Percentiles rank a stretch among this genome's conserved stretches.
These are phyloP conservation scores for Pythium utonaiense DNA, from an alignment of 352 stramenopile genomes.

Conservation along the genomic window DNA sequence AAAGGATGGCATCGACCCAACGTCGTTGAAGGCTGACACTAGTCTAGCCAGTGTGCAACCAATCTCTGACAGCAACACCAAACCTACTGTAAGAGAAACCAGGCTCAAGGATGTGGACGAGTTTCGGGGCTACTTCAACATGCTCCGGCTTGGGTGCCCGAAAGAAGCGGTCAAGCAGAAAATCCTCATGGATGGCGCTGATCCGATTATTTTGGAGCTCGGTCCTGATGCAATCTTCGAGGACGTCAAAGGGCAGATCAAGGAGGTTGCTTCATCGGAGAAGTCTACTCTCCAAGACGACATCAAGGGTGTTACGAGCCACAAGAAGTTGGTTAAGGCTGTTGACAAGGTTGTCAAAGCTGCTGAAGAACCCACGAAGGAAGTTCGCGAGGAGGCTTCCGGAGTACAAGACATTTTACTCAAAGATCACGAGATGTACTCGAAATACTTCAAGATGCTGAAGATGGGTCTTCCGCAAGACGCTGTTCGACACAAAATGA, in stretches of 20 bases:
- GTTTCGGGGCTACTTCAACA: slow-evolving; percentile 91
- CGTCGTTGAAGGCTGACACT: slow-evolving; percentile 21
- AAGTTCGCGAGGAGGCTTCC: background rate
- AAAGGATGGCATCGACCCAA: slow-evolving; percentile 55
- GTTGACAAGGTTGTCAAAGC: slow-evolving; percentile 4
- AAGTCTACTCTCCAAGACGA: slow-evolving; percentile 53
- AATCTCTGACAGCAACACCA: background rate
- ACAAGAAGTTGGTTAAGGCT: slow-evolving; percentile 7
- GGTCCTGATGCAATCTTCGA: slow-evolving; percentile 58
- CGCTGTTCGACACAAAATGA: slow-evolving; percentile 87
- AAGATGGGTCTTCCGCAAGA: slow-evolving; percentile 85
- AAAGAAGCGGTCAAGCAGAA: slow-evolving; percentile 90
- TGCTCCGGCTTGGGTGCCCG: slow-evolving; percentile 91
- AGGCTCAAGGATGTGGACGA: slow-evolving; percentile 64
- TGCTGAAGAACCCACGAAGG: background rate
- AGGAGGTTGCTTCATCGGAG: slow-evolving; percentile 1
- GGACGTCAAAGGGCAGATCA: slow-evolving; percentile 57
- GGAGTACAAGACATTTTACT: slow-evolving; percentile 18
- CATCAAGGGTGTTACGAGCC: slow-evolving; percentile 45
- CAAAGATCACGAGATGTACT: slow-evolving; percentile 62
- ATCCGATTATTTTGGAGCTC: slow-evolving; percentile 61
- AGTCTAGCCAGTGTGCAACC: background rate
- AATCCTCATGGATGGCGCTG: slow-evolving; percentile 87
- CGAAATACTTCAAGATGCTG: slow-evolving; percentile 94
- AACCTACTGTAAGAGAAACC: background rate